Percentiles rank a stretch among this genome's conserved stretches.
Conservation (phyloP, 805 yeast species). For the Wickerhamomyces chaumierensis region DNA sequence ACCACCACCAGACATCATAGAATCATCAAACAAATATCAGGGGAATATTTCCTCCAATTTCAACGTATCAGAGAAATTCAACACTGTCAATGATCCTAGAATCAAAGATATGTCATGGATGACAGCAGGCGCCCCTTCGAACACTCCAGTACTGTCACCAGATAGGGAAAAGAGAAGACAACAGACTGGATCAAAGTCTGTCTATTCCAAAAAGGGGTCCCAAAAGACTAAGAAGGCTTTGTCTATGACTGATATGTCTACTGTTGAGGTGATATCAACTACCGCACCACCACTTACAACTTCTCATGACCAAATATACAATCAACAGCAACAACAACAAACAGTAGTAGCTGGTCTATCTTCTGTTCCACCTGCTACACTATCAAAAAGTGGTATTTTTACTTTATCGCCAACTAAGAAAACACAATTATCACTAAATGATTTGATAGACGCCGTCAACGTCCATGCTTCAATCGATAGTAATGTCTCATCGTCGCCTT, state of each 20-base stretch:
- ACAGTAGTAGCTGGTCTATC: not conserved
- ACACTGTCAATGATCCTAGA: not conserved
- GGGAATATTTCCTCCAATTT: too few relatives aligned
- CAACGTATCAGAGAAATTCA: not conserved
- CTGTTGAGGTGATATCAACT: too few relatives aligned
- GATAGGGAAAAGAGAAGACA: not conserved
- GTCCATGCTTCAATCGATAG: not conserved
- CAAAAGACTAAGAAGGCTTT: too few relatives aligned
- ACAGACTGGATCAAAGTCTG: too few relatives aligned
- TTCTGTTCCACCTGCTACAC: not conserved
- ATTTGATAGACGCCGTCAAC: not conserved
- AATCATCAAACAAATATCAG: too few relatives aligned
- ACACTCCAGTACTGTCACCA: conserved; percentile 3
- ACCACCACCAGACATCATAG: too few relatives aligned
- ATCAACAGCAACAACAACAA: too few relatives aligned
- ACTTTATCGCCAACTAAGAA: not conserved
- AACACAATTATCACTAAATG: not conserved
- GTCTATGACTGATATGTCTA: too few relatives aligned
- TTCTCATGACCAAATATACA: too few relatives aligned
- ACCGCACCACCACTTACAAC: too few relatives aligned
- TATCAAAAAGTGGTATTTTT: not conserved
- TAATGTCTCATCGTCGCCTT: not conserved
- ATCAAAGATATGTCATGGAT: not conserved
- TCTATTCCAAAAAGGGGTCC: too few relatives aligned
- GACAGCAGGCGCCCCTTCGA: conserved; percentile 2